phyloP scores from a whole-genome alignment of 345 rosid species.

The Garcia nutans region DNA sequence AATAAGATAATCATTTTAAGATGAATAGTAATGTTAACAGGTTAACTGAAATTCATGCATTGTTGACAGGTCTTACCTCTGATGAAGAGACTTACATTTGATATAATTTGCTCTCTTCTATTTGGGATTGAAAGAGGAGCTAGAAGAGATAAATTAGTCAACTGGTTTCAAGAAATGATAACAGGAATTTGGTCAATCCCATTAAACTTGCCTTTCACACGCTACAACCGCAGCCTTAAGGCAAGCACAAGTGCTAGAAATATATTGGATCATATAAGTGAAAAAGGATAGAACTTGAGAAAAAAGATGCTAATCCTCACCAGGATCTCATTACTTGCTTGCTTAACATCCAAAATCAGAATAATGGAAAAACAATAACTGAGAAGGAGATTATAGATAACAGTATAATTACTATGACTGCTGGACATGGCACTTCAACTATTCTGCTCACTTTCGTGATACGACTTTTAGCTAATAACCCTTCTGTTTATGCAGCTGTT shows the following conservation, averaged over 20 bases:
- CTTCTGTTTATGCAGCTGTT: constrained; percentile 37
- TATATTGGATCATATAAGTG: constrained; percentile 32
- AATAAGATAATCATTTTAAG: too few species aligned
- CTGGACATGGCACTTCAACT: constrained; percentile 58
- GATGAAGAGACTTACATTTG: constrained; percentile 51
- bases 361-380: constrained; percentile 24
- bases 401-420: constrained; percentile 50
- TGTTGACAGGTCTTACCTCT: constrained; percentile 45
- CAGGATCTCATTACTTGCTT: constrained; percentile 51
- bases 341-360: constrained; percentile 27
- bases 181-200: constrained; percentile 53
- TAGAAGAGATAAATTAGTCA: constrained; percentile 31
- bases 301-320: constrained; percentile 24
- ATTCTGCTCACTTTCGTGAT: constrained; percentile 47
- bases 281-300: constrained; percentile 36
- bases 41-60: background rate
- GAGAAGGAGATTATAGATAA: constrained; percentile 55
- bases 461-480: constrained; percentile 42
- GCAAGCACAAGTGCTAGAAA: constrained; percentile 36
- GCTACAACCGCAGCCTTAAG: constrained; percentile 39
- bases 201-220: constrained; percentile 48
- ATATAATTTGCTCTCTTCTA: constrained; percentile 46
- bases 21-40: too few species aligned
- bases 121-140: constrained; percentile 44
- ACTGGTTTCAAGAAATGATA: constrained; percentile 37